Evolutionary conservation across 139 green algal genomes (phyloP), one percentile per base, ranked within the genome.

Genomic region (Coelastrella sp.): DNA sequence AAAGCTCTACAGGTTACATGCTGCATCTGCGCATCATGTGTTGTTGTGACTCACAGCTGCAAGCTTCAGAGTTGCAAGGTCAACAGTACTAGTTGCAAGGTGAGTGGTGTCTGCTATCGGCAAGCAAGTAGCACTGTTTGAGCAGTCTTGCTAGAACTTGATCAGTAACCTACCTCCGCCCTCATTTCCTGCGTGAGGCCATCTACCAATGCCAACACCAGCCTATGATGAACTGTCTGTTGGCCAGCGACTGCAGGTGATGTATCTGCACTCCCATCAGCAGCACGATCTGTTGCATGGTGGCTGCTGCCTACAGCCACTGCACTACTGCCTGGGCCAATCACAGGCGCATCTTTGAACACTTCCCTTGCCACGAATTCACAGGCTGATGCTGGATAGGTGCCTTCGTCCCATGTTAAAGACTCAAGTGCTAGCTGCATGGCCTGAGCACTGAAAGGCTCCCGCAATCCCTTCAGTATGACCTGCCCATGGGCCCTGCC

Each of bases 161-260:
- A 19, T 22, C 57, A 58, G 73, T 22, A 6, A 65, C 84, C 54
- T 32, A 81, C 84, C 68, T 80, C 84, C 56, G 84, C 66, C 4
- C 84, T 20, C 84, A 74, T 86, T 61, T 94, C 92, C 83, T 91
- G 90, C 10, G 92, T 94, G 65, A 94, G 80, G 71, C 92, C 92
- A 87, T 94, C 92, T 75, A 94, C 73, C 16, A 94, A 47, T 74
- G 92, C 91, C 19, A 94, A 56, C 54, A 92, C 73, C 14, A 86
- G 65, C 57, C 83, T 88, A 64, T 79, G 85, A 22, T 84, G 74
- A 73, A 85, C 58, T 4, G 73, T 61, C 4, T 61, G 13, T 54
- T 13, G 59, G 61, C 71, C 74, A 73, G 8, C 57, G 8, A 20
- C 2, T n/a, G n/a, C n/a, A n/a, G n/a, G n/a, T n/a, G n/a, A n/a